Conservation (phyloP, 2,329 filamentous ascomycete species). For the Colletotrichum sp. region DNA sequence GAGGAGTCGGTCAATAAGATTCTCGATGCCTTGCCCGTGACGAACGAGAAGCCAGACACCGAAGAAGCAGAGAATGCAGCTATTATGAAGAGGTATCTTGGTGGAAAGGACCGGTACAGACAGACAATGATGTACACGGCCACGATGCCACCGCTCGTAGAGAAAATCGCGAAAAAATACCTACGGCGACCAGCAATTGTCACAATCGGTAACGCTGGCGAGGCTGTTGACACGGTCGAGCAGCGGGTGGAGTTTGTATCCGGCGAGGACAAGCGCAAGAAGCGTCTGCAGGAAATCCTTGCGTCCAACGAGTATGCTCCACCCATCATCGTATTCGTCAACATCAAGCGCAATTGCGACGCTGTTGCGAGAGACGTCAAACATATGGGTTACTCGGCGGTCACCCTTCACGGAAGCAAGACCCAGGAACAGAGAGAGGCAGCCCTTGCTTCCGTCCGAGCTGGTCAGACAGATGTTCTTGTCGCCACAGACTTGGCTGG, state of each 20-base stretch:
- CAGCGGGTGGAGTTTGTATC: conserved; percentile 92
- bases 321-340: conserved; percentile 99
- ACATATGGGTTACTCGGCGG: conserved; percentile 86
- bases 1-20: conserved; percentile 98
- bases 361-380: conserved; percentile 94
- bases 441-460: conserved; percentile 83
- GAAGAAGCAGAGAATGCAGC: conserved; percentile 87
- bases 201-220: conserved; percentile 91
- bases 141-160: conserved; percentile 92
- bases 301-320: conserved; percentile 79
- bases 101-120: conserved; percentile 79
- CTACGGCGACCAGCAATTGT: conserved; percentile 91
- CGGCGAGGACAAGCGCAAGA: conserved; percentile 96
- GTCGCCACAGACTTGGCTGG: conserved; percentile 96
- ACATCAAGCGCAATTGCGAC: conserved; percentile 99
- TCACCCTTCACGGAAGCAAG: conserved; percentile 94
- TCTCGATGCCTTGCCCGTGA: conserved; percentile 88
- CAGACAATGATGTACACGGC: conserved; percentile 99
- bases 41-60: conserved; percentile 93
- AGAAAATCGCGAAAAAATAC: conserved; percentile 97
- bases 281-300: conserved; percentile 90
- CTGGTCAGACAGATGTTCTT: conserved; percentile 81
- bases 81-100: conserved; percentile 83
- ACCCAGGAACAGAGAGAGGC: conserved; percentile 98
- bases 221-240: conserved; percentile 97